phyloP scores from a whole-genome alignment of 2,329 filamentous ascomycete species.

The Trichoderma harzianum region DNA sequence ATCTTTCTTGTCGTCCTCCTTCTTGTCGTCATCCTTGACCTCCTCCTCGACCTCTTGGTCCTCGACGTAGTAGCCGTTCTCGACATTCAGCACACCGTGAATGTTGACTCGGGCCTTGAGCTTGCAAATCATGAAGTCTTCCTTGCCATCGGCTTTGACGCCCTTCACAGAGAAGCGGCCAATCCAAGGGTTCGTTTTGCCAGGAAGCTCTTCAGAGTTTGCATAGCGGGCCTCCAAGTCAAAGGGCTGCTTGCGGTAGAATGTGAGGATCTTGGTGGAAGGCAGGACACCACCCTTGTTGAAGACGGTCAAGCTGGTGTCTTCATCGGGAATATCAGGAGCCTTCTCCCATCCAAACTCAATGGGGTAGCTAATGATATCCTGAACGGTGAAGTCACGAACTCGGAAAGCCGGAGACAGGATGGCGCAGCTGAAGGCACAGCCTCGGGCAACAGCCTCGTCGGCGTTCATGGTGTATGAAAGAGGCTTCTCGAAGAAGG shows the following conservation, averaged over 20 bases:
- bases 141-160: constrained; percentile 87
- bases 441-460: constrained; percentile 92
- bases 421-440: constrained; percentile 96
- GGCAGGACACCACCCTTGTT: constrained; percentile 96
- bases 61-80: constrained; percentile 96
- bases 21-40: constrained; percentile 71
- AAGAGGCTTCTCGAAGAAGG: constrained; percentile 87
- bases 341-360: constrained; percentile 99
- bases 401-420: constrained; percentile 97
- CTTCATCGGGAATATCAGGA: constrained; percentile 95
- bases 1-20: constrained; percentile 67
- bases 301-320: constrained; percentile 95
- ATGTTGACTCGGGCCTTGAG: constrained; percentile 96
- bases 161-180: constrained; percentile 97
- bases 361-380: constrained; percentile 96
- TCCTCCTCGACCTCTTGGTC: constrained; percentile 97
- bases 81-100: constrained; percentile 92
- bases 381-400: constrained; percentile 95
- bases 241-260: constrained; percentile 97
- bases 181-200: constrained; percentile 91
- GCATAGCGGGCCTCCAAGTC: constrained; percentile 94
- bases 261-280: constrained; percentile 98
- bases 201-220: constrained; percentile 80
- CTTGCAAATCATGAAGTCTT: constrained; percentile 99
- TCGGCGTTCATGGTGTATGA: constrained; percentile 98